Conservation (phyloP, 2,329 filamentous ascomycete species). For the Verticillium nonalfalfae region DNA sequence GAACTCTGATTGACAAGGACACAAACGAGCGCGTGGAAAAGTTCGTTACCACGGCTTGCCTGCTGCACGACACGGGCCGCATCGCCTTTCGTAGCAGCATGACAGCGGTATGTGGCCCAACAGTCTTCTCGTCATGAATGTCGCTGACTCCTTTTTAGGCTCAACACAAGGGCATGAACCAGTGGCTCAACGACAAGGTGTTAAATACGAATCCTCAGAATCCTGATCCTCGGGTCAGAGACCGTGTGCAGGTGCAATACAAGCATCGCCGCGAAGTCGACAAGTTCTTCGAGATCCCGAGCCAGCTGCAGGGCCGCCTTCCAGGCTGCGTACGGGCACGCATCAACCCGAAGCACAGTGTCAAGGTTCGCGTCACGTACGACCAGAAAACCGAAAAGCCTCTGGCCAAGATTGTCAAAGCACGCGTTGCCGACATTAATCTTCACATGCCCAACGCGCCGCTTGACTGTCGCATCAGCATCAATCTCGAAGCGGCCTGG, state of each 20-base stretch:
- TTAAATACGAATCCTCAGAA: constrained; percentile 50
- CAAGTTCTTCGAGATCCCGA: constrained; percentile 71
- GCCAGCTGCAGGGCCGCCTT: constrained; percentile 50
- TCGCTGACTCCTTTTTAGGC: constrained; percentile 33
- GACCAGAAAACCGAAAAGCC: constrained; percentile 67
- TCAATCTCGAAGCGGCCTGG: constrained; percentile 91
- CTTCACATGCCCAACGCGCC: constrained; percentile 70
- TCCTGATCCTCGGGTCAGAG: constrained; percentile 29
- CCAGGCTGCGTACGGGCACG: constrained; percentile 58
- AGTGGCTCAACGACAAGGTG: constrained; percentile 70
- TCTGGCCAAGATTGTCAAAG: constrained; percentile 83
- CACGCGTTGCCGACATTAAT: constrained; percentile 81
- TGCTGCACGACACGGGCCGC: constrained; percentile 55
- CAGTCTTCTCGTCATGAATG: not conserved
- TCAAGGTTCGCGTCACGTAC: constrained; percentile 68
- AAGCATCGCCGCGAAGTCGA: constrained; percentile 78
- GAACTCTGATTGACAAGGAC: constrained; percentile 69
- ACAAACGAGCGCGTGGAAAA: constrained; percentile 63
- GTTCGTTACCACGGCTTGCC: constrained; percentile 62
- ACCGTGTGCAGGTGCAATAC: constrained; percentile 65
- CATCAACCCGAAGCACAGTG: constrained; percentile 47
- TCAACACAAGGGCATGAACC: constrained; percentile 79
- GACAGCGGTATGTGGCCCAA: constrained; percentile 63
- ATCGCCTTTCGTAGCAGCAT: constrained; percentile 80
- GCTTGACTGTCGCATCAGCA: constrained; percentile 88